Evolutionary conservation across 495 filamentous ascomycete genomes (phyloP).

Genomic region (Daldinia grandis): DNA sequence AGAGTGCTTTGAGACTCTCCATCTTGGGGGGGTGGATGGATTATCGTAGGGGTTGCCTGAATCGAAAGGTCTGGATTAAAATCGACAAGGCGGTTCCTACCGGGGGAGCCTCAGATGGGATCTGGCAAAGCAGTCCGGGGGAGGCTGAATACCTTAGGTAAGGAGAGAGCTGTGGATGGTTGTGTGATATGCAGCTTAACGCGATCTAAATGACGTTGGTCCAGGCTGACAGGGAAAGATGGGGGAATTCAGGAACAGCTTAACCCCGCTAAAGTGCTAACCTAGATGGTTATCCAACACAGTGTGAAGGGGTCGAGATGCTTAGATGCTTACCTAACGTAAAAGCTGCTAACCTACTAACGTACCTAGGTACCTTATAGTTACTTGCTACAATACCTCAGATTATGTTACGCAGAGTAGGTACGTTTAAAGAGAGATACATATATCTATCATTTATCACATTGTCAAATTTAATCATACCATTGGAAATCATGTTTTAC

Average conservation of each 20-base stretch:
- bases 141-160: constrained; percentile 14
- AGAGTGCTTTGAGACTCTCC: constrained; percentile 86
- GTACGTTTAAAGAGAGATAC: neutral
- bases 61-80: constrained; percentile 8
- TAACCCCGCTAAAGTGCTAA: constrained; percentile 37
- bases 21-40: constrained; percentile 58
- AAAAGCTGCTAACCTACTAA: too few relatives aligned
- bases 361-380: too few relatives aligned
- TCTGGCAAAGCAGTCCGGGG: constrained; percentile 27
- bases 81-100: constrained; percentile 33
- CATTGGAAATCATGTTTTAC: neutral
- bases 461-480: neutral
- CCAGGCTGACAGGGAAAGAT: constrained; percentile 13
- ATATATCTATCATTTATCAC: constrained; percentile 1
- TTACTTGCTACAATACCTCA: neutral
- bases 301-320: neutral
- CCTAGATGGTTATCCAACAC: neutral
- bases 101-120: constrained; percentile 18
- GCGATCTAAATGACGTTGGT: constrained; percentile 42
- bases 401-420: neutral
- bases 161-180: constrained; percentile 22
- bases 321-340: neutral
- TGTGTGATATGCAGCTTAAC: constrained; percentile 35
- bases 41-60: neutral
- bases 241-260: constrained; percentile 34